These are phyloP conservation scores for Teratosphaeria zuluensis DNA, from an alignment of 2,329 filamentous ascomycete genomes.

Conservation along the genomic window DNA sequence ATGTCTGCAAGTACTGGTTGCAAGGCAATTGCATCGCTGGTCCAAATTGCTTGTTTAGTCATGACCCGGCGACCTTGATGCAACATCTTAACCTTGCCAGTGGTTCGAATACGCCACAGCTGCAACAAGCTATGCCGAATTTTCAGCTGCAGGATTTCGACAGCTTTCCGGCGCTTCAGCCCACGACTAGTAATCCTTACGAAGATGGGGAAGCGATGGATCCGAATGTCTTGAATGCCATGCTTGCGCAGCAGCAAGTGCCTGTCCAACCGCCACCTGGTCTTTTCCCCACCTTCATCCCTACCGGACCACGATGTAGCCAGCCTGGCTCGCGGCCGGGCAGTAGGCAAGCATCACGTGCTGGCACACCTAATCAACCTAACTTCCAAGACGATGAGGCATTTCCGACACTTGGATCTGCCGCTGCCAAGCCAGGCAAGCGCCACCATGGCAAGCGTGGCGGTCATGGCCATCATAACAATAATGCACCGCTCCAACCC, in stretches of 20 bases:
- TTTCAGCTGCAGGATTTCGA: constrained; percentile 77
- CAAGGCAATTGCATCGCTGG: constrained; percentile 92
- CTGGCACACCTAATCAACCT: constrained; percentile 50
- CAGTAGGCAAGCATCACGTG: constrained; percentile 66
- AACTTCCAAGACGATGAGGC: constrained; percentile 85
- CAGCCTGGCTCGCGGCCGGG: constrained; percentile 61
- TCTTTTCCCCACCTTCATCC: constrained; percentile 52
- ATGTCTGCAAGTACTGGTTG: constrained; percentile 99
- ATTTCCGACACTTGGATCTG: constrained; percentile 80
- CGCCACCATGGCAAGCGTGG: constrained; percentile 90
- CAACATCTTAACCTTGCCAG: constrained; percentile 64
- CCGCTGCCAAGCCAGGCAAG: constrained; percentile 64
- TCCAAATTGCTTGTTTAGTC: constrained; percentile 90
- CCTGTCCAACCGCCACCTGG: constrained; percentile 47
- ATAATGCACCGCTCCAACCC: constrained; percentile 55
- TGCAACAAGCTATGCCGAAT: constrained; percentile 45
- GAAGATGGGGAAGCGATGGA: constrained; percentile 27
- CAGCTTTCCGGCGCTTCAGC: constrained; percentile 67
- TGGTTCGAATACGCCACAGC: constrained; percentile 54
- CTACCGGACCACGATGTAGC: constrained; percentile 27
- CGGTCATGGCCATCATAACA: constrained; percentile 57
- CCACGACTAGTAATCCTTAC: constrained; percentile 35
- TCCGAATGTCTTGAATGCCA: constrained; percentile 32
- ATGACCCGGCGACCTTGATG: constrained; percentile 81
- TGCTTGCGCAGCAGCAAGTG: constrained; percentile 34